Evolutionary conservation across 371 early-diverging fungal species (phyloP).

Genomic region (Apophysomyces variabilis): DNA sequence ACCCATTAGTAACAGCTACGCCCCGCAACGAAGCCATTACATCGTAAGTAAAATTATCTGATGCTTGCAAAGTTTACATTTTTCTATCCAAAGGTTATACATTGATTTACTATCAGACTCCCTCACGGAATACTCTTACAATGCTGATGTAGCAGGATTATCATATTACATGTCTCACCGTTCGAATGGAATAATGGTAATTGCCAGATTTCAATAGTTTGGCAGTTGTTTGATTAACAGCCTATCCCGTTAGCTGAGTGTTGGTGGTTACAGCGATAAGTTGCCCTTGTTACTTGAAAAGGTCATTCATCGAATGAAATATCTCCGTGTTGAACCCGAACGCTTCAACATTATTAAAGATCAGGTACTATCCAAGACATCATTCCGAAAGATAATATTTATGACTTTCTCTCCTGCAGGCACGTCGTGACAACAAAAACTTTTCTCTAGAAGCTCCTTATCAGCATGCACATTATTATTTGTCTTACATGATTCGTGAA

Average conservation of each 20-base stretch:
- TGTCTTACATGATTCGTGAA: conserved; percentile 70
- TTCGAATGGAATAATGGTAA: conserved; percentile 61
- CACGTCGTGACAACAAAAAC: conserved; percentile 67
- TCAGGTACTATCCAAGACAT: conserved; percentile 25
- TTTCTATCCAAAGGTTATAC: conserved; percentile 52
- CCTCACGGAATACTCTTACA: conserved; percentile 82
- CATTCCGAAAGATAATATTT: not conserved
- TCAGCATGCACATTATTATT: conserved; percentile 75
- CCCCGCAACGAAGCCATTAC: conserved; percentile 52
- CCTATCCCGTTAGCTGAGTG: conserved; percentile 36
- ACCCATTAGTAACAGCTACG: conserved; percentile 60
- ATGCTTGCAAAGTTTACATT: not conserved
- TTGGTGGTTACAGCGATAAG: conserved; percentile 89
- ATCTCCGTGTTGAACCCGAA: conserved; percentile 58
- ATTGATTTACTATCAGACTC: conserved; percentile 75
- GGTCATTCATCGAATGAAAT: conserved; percentile 71
- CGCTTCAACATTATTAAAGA: conserved; percentile 84
- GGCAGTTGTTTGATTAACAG: not conserved
- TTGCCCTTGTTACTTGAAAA: conserved; percentile 69
- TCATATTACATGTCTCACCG: conserved; percentile 67
- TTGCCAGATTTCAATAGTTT: not conserved
- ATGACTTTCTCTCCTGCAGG: conserved; percentile 24
- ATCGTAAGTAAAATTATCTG: conserved; percentile 24
- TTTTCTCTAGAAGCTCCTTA: conserved; percentile 74
- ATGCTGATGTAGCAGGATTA: conserved; percentile 87